Evolutionary conservation across 345 rosid species (phyloP), one percentile per base, ranked within the genome.

Genomic region (Trapa bicornis): DNA sequence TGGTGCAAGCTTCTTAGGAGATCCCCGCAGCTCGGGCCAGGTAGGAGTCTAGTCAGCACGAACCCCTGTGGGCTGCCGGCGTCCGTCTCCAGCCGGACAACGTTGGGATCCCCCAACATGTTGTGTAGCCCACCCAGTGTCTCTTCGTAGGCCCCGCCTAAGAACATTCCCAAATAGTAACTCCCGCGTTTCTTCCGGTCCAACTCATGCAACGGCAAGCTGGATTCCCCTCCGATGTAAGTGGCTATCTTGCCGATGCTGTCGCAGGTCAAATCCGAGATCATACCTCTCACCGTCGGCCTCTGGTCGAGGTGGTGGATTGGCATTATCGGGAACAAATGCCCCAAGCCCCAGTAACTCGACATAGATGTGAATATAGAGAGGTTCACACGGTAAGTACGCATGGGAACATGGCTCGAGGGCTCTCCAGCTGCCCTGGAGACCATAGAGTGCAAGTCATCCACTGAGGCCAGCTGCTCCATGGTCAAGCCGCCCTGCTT

Each of bases 1-100:
- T 94, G 92, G 81, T 81, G 96, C 96, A 89, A 76, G 62, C 80
- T 83, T 36, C 95, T 91, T 77, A 91, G 97, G 79, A 91, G 88
- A 76, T 94, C 99, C 32, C 84, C 83, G 17, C 91, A 81, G 29
- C 96, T 84, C 22, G 82, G 91, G 0, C 99, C 99, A 1, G 89
- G 86, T 57, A 84, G 68, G 5, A 89, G 96, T 15, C 79, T 79
- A 1, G 95, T 91, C 75, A 91, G 88, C 0, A 91, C 89, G 47
- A 94, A 94, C 86, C 92, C 79, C 32, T 89, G 82, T 0, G 99
- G 99, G 37, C 95, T 94, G 72, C 85, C 96, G 37, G 91, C 80
- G 81, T 91, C 97, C 14, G 50, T 42, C 37, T 78, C 83, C 39
- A 91, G 91, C 2, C 87, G 82, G 10, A 94, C 95, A 45, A 91